Conservation (phyloP, 2,329 filamentous ascomycete species). For the Knoxdaviesia proteae region DNA sequence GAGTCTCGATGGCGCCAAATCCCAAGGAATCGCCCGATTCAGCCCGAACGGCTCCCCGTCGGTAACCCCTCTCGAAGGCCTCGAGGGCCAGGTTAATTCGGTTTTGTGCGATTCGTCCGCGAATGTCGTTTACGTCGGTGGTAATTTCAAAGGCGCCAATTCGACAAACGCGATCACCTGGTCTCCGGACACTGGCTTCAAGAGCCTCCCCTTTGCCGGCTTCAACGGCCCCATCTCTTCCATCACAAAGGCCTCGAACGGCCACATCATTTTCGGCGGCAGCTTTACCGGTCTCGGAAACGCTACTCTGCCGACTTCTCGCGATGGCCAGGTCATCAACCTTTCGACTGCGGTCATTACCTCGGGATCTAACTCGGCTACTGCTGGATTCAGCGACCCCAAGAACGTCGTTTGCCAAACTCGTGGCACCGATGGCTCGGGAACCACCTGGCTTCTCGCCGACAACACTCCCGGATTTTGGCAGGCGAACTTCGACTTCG, state of each 20-base stretch:
- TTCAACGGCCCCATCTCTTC: slow-evolving; percentile 85
- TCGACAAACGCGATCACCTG: slow-evolving; percentile 83
- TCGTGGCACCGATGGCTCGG: slow-evolving; percentile 40
- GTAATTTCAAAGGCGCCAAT: slow-evolving; percentile 58
- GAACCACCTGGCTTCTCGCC: slow-evolving; percentile 57
- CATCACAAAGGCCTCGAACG: slow-evolving; percentile 60
- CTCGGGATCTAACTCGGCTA: slow-evolving; percentile 38
- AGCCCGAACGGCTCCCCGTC: slow-evolving; percentile 44
- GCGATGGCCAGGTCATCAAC: slow-evolving; percentile 65
- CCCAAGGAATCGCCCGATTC: slow-evolving; percentile 63
- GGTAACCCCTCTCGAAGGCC: slow-evolving; percentile 55
- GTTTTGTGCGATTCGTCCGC: slow-evolving; percentile 62
- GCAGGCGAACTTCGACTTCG: slow-evolving; percentile 65
- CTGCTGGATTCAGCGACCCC: slow-evolving; percentile 50
- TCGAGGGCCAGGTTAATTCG: slow-evolving; percentile 65
- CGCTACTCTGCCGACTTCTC: slow-evolving; percentile 38
- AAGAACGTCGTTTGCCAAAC: slow-evolving; percentile 67
- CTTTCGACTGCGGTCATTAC: slow-evolving; percentile 58
- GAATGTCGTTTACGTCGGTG: slow-evolving; percentile 76
- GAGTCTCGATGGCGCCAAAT: slow-evolving; percentile 56
- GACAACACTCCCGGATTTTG: slow-evolving; percentile 63
- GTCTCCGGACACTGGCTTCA: slow-evolving; percentile 47
- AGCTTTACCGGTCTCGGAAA: slow-evolving; percentile 79
- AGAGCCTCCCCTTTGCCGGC: slow-evolving; percentile 69
- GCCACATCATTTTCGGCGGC: slow-evolving; percentile 81